Evolutionary conservation across 2,329 filamentous ascomycete genomes (phyloP).

Genomic region (Cadophora luteo-olivacea): DNA sequence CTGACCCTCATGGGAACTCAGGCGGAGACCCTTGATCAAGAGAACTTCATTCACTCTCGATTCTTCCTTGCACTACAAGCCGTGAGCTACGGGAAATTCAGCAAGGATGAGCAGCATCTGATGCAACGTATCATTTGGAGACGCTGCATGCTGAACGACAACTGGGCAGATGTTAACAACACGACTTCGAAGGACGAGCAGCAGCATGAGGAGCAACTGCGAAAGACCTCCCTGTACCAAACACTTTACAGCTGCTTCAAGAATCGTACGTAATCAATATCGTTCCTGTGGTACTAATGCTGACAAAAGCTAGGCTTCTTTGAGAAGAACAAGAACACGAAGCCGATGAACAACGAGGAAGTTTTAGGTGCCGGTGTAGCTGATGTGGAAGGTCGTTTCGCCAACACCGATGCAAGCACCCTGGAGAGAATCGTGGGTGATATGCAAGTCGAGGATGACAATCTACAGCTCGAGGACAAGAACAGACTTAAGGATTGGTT

Average conservation of each 20-base stretch:
- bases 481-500: conserved; percentile 76
- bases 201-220: conserved; percentile 67
- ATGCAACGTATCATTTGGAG: conserved; percentile 80
- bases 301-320: conserved; percentile 46
- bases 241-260: conserved; percentile 70
- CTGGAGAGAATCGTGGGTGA: conserved; percentile 73
- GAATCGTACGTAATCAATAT: conserved; percentile 60
- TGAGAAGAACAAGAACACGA: conserved; percentile 50
- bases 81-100: conserved; percentile 54
- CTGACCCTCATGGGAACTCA: conserved; percentile 73
- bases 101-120: conserved; percentile 62
- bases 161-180: conserved; percentile 83
- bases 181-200: conserved; percentile 76
- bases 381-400: conserved; percentile 65
- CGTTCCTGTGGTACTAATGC: conserved; percentile 13
- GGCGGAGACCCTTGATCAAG: conserved; percentile 49
- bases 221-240: conserved; percentile 70
- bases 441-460: conserved; percentile 74
- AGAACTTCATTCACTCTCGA: conserved; percentile 59
- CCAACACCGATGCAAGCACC: conserved; percentile 65
- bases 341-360: conserved; percentile 58
- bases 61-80: conserved; percentile 66
- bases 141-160: conserved; percentile 80
- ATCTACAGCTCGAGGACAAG: conserved; percentile 69
- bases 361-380: conserved; percentile 66